These are phyloP conservation scores for Pseudocercospora pini-densiflorae DNA, from an alignment of 2,329 filamentous ascomycete species.

Conservation along the genomic window DNA sequence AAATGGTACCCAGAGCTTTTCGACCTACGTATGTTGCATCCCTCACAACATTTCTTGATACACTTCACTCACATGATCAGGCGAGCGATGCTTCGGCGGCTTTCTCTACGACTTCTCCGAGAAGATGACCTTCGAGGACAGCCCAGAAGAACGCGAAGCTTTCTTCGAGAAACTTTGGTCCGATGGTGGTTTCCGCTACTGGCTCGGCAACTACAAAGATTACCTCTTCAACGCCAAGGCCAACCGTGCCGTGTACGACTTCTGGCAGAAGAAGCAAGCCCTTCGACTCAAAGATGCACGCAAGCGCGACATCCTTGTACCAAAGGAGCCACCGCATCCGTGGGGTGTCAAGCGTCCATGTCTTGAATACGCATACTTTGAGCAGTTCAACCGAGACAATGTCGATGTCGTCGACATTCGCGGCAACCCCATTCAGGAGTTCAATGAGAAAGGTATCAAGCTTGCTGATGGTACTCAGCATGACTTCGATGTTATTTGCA, in stretches of 20 bases:
- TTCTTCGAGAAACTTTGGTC: constrained; percentile 29
- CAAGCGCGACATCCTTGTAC: constrained; percentile 58
- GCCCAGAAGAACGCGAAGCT: constrained; percentile 47
- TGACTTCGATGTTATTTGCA: constrained; percentile 49
- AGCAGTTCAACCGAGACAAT: constrained; percentile 46
- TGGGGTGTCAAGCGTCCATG: constrained; percentile 51
- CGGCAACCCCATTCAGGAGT: constrained; percentile 19
- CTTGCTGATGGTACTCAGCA: constrained; percentile 28
- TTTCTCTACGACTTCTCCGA: constrained; percentile 62
- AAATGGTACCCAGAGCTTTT: constrained; percentile 55
- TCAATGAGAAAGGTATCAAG: constrained; percentile 35
- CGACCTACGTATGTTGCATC: constrained; percentile 35
- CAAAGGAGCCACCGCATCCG: constrained; percentile 51
- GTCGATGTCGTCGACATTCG: constrained; percentile 40
- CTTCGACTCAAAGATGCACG: constrained; percentile 55
- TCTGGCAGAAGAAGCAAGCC: constrained; percentile 60
- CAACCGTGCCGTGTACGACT: constrained; percentile 50
- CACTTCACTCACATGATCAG: not conserved
- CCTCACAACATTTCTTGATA: constrained; percentile 30
- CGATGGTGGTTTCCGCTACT: constrained; percentile 26
- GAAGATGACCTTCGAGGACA: constrained; percentile 56
- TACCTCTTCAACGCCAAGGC: constrained; percentile 22
- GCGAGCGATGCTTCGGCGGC: constrained; percentile 60
- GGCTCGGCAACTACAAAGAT: constrained; percentile 24
- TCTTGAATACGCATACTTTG: constrained; percentile 54